phyloP scores from a whole-genome alignment of 345 rosid species.

The Eucalyptus marginata region DNA sequence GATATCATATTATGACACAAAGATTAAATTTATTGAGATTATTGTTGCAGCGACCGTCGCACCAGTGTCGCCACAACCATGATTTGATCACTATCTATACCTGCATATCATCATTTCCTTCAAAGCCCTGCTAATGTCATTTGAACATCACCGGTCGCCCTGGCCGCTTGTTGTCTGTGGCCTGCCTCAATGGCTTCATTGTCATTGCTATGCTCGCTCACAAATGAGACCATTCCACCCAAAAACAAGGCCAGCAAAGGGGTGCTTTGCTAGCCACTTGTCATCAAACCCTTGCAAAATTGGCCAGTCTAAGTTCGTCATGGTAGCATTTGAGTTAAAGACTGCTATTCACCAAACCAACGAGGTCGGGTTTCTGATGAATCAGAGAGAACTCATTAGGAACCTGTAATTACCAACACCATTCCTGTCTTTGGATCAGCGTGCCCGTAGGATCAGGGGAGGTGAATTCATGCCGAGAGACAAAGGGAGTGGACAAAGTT shows the following conservation, averaged over 20 bases:
- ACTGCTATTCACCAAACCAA: background rate
- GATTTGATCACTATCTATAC: too few species aligned
- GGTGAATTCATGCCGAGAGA: background rate
- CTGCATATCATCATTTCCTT: too few species aligned
- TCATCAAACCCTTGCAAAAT: background rate
- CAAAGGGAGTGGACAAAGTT: background rate
- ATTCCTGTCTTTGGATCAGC: background rate
- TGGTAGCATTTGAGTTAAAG: too few species aligned
- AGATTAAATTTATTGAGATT: too few species aligned
- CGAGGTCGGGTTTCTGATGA: background rate
- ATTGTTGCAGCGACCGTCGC: too few species aligned
- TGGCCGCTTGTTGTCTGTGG: background rate
- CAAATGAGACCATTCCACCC: background rate
- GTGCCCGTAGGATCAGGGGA: background rate
- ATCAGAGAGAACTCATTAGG: background rate
- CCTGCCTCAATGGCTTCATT: background rate
- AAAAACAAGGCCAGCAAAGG: too few species aligned
- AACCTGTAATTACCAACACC: background rate
- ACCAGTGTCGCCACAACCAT: too few species aligned
- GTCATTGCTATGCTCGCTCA: background rate
- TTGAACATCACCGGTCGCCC: too few species aligned
- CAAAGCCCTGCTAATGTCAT: too few species aligned
- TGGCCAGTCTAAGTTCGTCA: background rate
- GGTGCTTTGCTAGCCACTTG: background rate
- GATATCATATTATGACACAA: too few species aligned